Conservation (phyloP, 2,329 filamentous ascomycete species). For the Aspergillus sp. region DNA sequence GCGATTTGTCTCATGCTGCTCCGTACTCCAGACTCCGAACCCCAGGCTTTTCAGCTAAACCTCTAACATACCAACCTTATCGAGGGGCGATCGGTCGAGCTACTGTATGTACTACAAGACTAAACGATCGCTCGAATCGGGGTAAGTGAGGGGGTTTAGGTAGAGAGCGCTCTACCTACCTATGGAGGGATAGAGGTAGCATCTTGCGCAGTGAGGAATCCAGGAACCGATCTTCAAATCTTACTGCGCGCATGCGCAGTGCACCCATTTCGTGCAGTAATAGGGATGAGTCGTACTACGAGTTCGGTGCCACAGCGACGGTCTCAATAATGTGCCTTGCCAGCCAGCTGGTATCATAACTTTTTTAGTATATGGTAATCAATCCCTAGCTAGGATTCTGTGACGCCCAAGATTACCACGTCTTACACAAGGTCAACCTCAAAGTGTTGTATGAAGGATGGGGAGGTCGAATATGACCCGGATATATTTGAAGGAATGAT, state of each 20-base stretch:
- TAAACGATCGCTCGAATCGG: background rate
- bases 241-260: conserved; percentile 13
- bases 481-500: too few relatives aligned
- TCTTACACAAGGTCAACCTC: too few relatives aligned
- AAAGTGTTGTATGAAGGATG: too few relatives aligned
- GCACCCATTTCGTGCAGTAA: conserved; percentile 1
- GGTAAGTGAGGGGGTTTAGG: background rate
- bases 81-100: conserved; percentile 5
- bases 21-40: background rate
- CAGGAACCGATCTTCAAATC: conserved; percentile 12
- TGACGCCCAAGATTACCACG: too few relatives aligned
- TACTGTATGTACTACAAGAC: background rate
- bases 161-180: too few relatives aligned
- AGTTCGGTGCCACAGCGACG: background rate
- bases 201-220: background rate
- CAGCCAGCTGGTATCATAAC: background rate
- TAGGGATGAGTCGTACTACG: background rate
- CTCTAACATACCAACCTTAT: conserved; percentile 1
- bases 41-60: background rate
- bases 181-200: background rate
- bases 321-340: background rate
- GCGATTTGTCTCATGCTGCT: background rate
- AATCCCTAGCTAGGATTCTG: too few relatives aligned
- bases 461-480: too few relatives aligned
- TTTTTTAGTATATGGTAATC: background rate